Base-by-base conservation (phyloP, 306 rosid genomes). In the Prunus mongolica region DNA sequence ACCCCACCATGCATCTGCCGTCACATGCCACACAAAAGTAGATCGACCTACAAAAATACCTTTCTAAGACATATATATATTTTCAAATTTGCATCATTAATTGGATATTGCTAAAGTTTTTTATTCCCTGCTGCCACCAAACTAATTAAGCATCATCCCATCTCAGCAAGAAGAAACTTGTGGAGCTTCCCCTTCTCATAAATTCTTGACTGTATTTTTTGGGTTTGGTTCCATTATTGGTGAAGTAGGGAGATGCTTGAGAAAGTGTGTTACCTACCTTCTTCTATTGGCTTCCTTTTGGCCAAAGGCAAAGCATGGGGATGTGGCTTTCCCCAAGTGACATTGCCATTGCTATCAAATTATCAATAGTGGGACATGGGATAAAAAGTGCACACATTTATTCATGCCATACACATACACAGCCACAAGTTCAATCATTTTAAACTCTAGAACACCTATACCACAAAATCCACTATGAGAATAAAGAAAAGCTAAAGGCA, bases 1-100 rank as follows among this genome's bases (percentile, higher is more conserved):
- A 60, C 80, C 80, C 82, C 66, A 69, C 82, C 74, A 62, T 76
- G 51, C 61, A 55, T 52, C 45, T 41, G 12, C 64, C 73, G 8
- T 70, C 86, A 70, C 78, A 83, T 79, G 81, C 72, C 78, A 74
- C 61, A 24, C 79, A 32, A 67, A 73, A 3, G 5, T 27, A 32
- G 55, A 64, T 60, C 18, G 2, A 25, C 12, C 18, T 25, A 60
- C 34, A 10, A 12, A 38, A 38, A 38, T 16, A 60, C 30, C 32
- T 58, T 58, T 25, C 34, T 6, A 12, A 58, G 65, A 58, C 24
- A 58, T 4, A 11, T 22, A 3, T 14, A 22, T 0, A 16, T 51
- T 58, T 20, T 58, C 12, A 11, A 20, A 58, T 12, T 58, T 58
- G n/a, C 15, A 3, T 47, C 51, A 55, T 7, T n/a, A 55, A 34